A percentile compares a stretch with the other conserved stretches of the same genome.
Evolutionary conservation across 768 basidiomycete species (phyloP).

Genomic region (Leccinum aurantiacum): DNA sequence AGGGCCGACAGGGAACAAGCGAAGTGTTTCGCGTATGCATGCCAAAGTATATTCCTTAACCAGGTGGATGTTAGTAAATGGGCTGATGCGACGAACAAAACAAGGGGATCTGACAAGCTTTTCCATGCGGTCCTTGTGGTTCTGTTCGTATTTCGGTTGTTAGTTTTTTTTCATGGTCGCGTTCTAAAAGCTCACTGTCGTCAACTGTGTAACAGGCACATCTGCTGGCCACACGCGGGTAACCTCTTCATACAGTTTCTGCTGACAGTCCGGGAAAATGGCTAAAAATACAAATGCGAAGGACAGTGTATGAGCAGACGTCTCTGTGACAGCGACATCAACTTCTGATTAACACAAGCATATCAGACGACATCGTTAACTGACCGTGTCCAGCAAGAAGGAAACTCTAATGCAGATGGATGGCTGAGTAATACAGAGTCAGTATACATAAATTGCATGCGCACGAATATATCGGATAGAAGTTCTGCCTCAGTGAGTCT

Average conservation of each 20-base stretch:
- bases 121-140: slow-evolving; percentile 40
- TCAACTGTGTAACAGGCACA: slow-evolving; percentile 22
- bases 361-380: not conserved
- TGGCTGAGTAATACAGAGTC: not conserved
- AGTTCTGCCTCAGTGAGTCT: slow-evolving; percentile 46
- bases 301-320: slow-evolving; percentile 44
- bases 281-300: slow-evolving; percentile 48
- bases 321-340: slow-evolving; percentile 38
- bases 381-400: slow-evolving; percentile 51
- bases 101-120: slow-evolving; percentile 33
- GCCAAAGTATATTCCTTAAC: slow-evolving; percentile 44
- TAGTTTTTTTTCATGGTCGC: no score
- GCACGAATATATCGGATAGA: slow-evolving; percentile 49
- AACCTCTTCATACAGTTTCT: slow-evolving; percentile 44
- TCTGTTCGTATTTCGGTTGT: slow-evolving; percentile 23
- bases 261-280: slow-evolving; percentile 49
- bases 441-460: slow-evolving; percentile 13
- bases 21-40: slow-evolving; percentile 47
- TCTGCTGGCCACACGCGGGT: slow-evolving; percentile 40
- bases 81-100: no score
- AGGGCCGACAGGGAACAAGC: slow-evolving; percentile 39
- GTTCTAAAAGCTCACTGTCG: slow-evolving; percentile 28
- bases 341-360: not conserved
- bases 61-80: not conserved
- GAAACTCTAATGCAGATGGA: slow-evolving; percentile 35